These are phyloP conservation scores for Candida stauntonica DNA, from an alignment of 805 yeast species.

Conservation along the genomic window DNA sequence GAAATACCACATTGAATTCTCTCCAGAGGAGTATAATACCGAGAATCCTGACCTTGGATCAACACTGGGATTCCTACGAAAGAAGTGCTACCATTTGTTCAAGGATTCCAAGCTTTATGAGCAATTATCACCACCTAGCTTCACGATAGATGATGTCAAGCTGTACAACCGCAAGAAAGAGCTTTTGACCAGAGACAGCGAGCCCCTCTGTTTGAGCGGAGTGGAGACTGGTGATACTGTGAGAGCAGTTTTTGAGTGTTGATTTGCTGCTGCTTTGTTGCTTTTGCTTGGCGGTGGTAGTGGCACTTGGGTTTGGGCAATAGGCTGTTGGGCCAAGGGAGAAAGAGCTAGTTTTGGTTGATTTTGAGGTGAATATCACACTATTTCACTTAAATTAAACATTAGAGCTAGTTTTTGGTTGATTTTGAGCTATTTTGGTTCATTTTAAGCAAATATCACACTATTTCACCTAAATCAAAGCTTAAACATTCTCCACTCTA, in stretches of 20 bases:
- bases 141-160: constrained; percentile 31
- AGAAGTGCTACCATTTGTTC: constrained; percentile 51
- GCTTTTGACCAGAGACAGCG: constrained; percentile 35
- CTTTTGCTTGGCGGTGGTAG: no score
- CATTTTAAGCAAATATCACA: no score
- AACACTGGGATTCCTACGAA: constrained; percentile 56
- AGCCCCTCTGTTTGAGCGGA: constrained; percentile 46
- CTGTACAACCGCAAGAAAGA: constrained; percentile 31
- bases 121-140: constrained; percentile 16
- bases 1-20: constrained; percentile 68
- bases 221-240: constrained; percentile 50
- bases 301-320: no score
- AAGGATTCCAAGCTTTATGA: constrained; percentile 37
- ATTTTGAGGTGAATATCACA: no score
- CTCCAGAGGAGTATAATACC: constrained; percentile 66
- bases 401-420: no score
- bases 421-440: no score
- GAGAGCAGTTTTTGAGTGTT: constrained; percentile 29
- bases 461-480: no score
- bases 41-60: constrained; percentile 70
- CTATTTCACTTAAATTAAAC: no score
- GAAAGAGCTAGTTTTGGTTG: no score
- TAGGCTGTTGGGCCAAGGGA: no score
- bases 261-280: no score
- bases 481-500: no score